A percentile compares a stretch with the other conserved stretches of the same genome.
These are phyloP conservation scores for Nakazawaea laoshanensis DNA, from an alignment of 805 yeast species.

Conservation along the genomic window DNA sequence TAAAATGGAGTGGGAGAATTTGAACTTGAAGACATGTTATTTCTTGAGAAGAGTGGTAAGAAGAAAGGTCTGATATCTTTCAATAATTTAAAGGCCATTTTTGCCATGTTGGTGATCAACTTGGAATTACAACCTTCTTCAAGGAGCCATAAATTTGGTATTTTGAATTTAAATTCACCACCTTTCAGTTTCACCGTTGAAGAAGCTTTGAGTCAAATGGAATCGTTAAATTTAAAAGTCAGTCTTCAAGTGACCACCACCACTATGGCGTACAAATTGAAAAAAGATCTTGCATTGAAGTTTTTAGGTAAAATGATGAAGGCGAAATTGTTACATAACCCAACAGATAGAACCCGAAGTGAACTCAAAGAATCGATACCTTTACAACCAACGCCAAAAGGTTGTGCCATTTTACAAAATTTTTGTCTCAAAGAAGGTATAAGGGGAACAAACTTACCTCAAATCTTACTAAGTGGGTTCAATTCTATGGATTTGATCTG, in stretches of 20 bases:
- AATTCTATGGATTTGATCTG: conserved; percentile 66
- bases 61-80: conserved; percentile 47
- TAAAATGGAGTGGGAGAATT: too few species aligned
- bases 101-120: conserved; percentile 35
- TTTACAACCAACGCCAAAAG: conserved; percentile 89
- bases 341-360: conserved; percentile 60
- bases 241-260: conserved; percentile 43
- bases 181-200: conserved; percentile 47
- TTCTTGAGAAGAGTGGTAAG: too few species aligned
- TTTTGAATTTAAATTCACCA: too few species aligned
- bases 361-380: conserved; percentile 31
- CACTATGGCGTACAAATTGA: conserved; percentile 45
- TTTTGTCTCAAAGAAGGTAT: conserved; percentile 55
- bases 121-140: conserved; percentile 16
- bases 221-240: conserved; percentile 35
- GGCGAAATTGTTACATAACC: conserved; percentile 64
- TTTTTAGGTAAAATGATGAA: conserved; percentile 44
- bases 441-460: conserved; percentile 27
- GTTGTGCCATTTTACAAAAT: conserved; percentile 58
- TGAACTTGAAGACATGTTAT: too few species aligned
- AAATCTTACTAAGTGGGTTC: conserved; percentile 43
- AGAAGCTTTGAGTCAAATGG: conserved; percentile 47
- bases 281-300: conserved; percentile 35
- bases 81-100: conserved; percentile 54
- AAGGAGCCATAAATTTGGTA: neutral